Conservation (phyloP, 768 basidiomycete species). For the Auricularia cornea region DNA sequence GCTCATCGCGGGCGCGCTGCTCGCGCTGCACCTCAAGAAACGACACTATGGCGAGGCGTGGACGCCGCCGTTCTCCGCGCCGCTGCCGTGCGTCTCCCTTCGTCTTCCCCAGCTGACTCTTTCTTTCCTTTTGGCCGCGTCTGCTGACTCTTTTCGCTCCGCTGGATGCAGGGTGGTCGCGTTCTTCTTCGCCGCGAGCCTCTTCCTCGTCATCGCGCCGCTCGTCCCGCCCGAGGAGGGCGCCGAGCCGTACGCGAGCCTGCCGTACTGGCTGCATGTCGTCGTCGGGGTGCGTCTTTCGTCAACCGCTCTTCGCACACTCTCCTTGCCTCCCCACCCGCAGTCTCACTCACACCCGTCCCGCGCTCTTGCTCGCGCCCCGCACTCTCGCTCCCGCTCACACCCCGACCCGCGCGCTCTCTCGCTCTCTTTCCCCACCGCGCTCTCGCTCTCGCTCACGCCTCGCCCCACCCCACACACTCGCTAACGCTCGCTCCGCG, state of each 20-base stretch:
- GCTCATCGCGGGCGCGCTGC: conserved; percentile 50
- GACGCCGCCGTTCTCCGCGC: conserved; percentile 57
- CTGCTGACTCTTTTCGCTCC: too few relatives aligned
- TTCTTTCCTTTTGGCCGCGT: too few relatives aligned
- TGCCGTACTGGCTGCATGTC: conserved; percentile 56
- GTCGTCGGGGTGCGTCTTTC: conserved; percentile 17
- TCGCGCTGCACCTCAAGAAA: conserved; percentile 45
- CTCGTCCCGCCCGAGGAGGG: background rate
- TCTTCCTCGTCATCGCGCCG: conserved; percentile 45
- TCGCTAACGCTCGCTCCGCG: conserved; percentile 41
- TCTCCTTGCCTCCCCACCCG: too few relatives aligned
- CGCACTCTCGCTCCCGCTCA: too few relatives aligned
- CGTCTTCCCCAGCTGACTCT: background rate
- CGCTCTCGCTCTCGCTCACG: too few relatives aligned
- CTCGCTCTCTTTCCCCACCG: too few relatives aligned
- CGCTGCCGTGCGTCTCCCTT: conserved; percentile 31
- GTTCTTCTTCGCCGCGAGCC: conserved; percentile 33
- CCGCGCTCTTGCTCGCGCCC: too few relatives aligned
- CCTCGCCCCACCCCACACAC: too few relatives aligned
- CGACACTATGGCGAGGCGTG: conserved; percentile 38
- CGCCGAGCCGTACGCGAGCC: conserved; percentile 32
- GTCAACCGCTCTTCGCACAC: background rate
- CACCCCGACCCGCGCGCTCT: too few relatives aligned
- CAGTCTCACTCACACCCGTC: too few relatives aligned
- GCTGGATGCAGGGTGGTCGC: too few relatives aligned